phyloP scores from a whole-genome alignment of 176 grass and related monocot genomes.

The Triticum monococcum region DNA sequence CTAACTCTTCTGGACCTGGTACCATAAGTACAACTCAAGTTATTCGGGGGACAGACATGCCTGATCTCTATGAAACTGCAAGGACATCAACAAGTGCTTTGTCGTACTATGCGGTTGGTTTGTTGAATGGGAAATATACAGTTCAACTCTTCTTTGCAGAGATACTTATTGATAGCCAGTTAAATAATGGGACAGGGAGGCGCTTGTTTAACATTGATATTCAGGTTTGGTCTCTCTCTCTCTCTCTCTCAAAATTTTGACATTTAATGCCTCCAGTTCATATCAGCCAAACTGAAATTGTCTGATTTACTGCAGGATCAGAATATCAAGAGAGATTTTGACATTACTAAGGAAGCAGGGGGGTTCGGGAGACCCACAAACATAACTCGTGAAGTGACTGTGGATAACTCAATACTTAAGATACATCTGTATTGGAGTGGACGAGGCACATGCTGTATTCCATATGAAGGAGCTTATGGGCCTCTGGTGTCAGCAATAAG shows the following conservation, averaged over 20 bases:
- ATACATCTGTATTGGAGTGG: conserved; percentile 68
- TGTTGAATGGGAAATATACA: conserved; percentile 38
- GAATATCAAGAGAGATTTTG: conserved; percentile 32
- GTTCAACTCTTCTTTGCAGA: conserved; percentile 58
- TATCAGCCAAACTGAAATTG: not conserved
- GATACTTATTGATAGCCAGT: conserved; percentile 36
- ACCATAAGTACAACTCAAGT: not conserved
- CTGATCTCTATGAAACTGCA: conserved; percentile 42
- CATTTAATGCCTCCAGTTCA: not conserved
- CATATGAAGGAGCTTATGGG: conserved; percentile 51
- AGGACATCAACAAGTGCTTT: conserved; percentile 46
- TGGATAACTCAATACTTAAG: conserved; percentile 14
- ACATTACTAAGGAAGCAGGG: conserved; percentile 40
- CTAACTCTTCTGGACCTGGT: too few relatives aligned
- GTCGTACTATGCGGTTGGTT: conserved; percentile 44
- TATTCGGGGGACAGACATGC: conserved; percentile 4
- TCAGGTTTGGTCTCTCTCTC: conserved; percentile 11
- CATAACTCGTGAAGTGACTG: conserved; percentile 17
- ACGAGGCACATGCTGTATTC: conserved; percentile 53
- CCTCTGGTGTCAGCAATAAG: conserved; percentile 63
- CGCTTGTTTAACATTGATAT: conserved; percentile 64
- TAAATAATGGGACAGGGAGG: conserved; percentile 11
- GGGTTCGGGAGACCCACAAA: conserved; percentile 12
- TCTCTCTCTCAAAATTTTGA: too few relatives aligned
- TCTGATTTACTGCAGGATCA: conserved; percentile 19